phyloP scores from a whole-genome alignment of 2,329 filamentous ascomycete species.

The Fusarium sp. region DNA sequence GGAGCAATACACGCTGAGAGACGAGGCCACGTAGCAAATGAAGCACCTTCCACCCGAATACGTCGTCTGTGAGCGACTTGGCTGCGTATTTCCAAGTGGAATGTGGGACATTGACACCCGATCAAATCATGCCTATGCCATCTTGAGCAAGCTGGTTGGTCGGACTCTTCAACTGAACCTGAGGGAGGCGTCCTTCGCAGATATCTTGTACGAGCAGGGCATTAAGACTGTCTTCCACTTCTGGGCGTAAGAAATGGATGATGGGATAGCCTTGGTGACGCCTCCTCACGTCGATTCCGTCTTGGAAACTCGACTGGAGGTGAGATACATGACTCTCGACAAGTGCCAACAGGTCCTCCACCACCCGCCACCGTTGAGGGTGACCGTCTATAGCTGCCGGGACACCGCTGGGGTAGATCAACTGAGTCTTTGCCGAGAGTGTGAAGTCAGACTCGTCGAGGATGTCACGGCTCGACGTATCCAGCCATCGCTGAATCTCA shows the following conservation, averaged over 20 bases:
- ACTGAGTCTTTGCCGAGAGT: slow-evolving; percentile 64
- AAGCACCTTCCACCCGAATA: slow-evolving; percentile 49
- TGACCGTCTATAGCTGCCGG: slow-evolving; percentile 64
- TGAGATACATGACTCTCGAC: slow-evolving; percentile 53
- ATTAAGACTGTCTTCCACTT: slow-evolving; percentile 60
- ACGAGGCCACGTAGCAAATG: slow-evolving; percentile 73
- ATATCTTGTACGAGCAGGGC: slow-evolving; percentile 56
- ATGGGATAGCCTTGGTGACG: slow-evolving; percentile 62
- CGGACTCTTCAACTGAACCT: slow-evolving; percentile 19
- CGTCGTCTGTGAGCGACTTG: slow-evolving; percentile 49
- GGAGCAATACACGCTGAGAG: slow-evolving; percentile 66
- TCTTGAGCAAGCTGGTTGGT: neutral
- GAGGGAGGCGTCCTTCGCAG: slow-evolving; percentile 44
- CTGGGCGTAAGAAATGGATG: slow-evolving; percentile 64
- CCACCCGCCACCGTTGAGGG: slow-evolving; percentile 63
- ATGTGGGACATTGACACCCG: neutral
- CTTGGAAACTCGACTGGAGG: slow-evolving; percentile 54
- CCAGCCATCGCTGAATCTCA: slow-evolving; percentile 62
- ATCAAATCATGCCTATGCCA: neutral
- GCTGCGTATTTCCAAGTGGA: neutral
- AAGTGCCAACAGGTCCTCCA: slow-evolving; percentile 55
- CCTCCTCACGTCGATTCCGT: slow-evolving; percentile 61
- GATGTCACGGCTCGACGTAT: slow-evolving; percentile 66
- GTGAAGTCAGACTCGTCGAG: slow-evolving; percentile 74
- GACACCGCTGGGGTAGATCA: slow-evolving; percentile 67